Evolutionary conservation across 139 green algal species (phyloP), one percentile per base, ranked within the genome.

Genomic region (Chlamydomonas sp.): DNA sequence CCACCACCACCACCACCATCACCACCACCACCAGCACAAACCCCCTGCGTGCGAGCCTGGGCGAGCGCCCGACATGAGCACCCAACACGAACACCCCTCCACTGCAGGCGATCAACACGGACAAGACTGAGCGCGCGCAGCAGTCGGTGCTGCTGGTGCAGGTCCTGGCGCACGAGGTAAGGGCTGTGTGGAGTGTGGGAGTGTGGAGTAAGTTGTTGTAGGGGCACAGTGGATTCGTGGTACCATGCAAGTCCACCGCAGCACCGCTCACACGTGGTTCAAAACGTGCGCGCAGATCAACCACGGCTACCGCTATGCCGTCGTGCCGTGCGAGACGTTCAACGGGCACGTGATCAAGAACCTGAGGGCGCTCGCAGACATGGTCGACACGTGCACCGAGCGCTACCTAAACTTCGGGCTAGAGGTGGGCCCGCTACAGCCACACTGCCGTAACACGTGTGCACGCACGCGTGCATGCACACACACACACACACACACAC

Each of bases 121-220:
- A 88, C 73, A 79, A 76, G 50, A 67, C 69, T 33, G 30, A 38
- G 20, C 50, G 63, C 38, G 79, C 69, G n/a, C 63, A 85, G 72
- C 77, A 83, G 73, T 76, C 88, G 26, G 81, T 90, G 2, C 58
- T 90, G 26, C 75, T 90, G 48, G 84, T 89, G 62, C 85, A 90
- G 71, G 77, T 90, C 24, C 75, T 90, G 26, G 81, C 81, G 2
- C 81, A 87, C 24, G 83, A 66, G n/a, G n/a, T n/a, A n/a, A n/a
- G n/a, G n/a, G n/a, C n/a, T n/a, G n/a, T n/a, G n/a, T n/a, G n/a
- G n/a, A n/a, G n/a, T n/a, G n/a, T n/a, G n/a, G n/a, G n/a, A n/a
- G n/a, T n/a, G n/a, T n/a, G n/a, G n/a, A n/a, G n/a, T n/a, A n/a
- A n/a, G n/a, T n/a, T n/a, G n/a, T n/a, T n/a, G n/a, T n/a, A n/a